phyloP scores from a whole-genome alignment of 768 basidiomycete species.

The Cubamyces lactineus region DNA sequence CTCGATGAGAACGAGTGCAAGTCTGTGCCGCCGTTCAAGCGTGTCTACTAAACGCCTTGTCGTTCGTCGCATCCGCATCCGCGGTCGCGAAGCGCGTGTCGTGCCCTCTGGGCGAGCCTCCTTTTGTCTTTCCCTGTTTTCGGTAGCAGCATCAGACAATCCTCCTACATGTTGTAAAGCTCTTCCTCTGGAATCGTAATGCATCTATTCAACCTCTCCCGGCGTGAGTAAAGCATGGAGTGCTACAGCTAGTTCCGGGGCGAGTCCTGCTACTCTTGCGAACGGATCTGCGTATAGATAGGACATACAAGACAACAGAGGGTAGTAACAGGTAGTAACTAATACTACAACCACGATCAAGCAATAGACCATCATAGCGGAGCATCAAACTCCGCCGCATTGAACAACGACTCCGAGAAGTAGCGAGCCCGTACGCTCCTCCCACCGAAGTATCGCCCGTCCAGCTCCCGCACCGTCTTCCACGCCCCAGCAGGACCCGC shows the following conservation, averaged over 20 bases:
- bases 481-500: conserved; percentile 92
- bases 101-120: background rate
- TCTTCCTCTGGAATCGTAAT: conserved; percentile 13
- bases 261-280: too few species aligned
- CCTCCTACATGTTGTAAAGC: conserved; percentile 17
- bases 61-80: too few species aligned
- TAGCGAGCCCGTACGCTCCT: conserved; percentile 81
- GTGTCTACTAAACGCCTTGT: conserved; percentile 66
- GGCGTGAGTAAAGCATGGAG: background rate
- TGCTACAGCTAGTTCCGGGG: too few species aligned
- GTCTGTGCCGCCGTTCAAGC: conserved; percentile 96
- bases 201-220: background rate
- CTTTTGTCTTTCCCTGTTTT: conserved; percentile 5
- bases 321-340: background rate
- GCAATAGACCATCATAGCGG: conserved; percentile 33
- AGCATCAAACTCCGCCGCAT: conserved; percentile 52
- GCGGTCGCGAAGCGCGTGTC: too few species aligned
- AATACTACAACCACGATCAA: background rate
- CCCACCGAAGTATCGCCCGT: conserved; percentile 92
- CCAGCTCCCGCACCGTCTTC: conserved; percentile 92
- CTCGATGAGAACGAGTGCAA: conserved; percentile 98
- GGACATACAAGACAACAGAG: background rate
- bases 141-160: conserved; percentile 18
- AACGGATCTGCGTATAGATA: too few species aligned
- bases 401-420: conserved; percentile 66